Conservation (phyloP, 1,284 basidiomycete genomes). For the Polyporus tsugae region DNA sequence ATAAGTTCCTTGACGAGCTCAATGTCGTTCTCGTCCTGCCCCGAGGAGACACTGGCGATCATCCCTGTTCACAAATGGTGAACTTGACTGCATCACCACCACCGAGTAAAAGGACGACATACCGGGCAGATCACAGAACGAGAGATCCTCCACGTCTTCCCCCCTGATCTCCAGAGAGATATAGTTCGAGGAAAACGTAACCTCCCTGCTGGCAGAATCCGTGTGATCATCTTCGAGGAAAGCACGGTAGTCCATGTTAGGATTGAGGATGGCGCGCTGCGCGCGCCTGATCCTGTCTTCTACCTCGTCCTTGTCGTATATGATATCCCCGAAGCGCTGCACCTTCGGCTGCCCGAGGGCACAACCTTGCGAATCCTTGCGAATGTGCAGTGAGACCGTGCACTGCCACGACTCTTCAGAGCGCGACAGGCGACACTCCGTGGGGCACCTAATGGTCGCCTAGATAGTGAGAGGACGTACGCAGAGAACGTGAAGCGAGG, state of each 20-base stretch:
- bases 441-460: constrained; percentile 63
- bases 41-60: constrained; percentile 64
- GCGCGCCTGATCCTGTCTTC: constrained; percentile 74
- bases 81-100: not conserved
- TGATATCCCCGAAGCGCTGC: constrained; percentile 59
- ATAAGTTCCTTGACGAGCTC: constrained; percentile 66
- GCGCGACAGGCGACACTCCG: constrained; percentile 67
- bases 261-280: constrained; percentile 78
- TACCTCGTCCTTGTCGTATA: constrained; percentile 60
- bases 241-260: constrained; percentile 40
- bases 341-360: constrained; percentile 50
- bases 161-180: constrained; percentile 76
- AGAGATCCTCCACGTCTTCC: constrained; percentile 73
- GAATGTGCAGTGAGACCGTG: constrained; percentile 57
- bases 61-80: constrained; percentile 52
- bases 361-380: constrained; percentile 53
- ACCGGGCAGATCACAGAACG: constrained; percentile 79
- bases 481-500: not conserved
- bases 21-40: constrained; percentile 62
- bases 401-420: constrained; percentile 65
- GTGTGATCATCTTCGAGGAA: constrained; percentile 44
- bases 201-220: constrained; percentile 39
- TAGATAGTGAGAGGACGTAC: not conserved
- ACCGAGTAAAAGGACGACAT: constrained; percentile 10
- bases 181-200: constrained; percentile 69